Percentiles rank a stretch among this genome's conserved stretches.
phyloP scores from a whole-genome alignment of 306 rosid genomes.

The Prinsepia uniflora region DNA sequence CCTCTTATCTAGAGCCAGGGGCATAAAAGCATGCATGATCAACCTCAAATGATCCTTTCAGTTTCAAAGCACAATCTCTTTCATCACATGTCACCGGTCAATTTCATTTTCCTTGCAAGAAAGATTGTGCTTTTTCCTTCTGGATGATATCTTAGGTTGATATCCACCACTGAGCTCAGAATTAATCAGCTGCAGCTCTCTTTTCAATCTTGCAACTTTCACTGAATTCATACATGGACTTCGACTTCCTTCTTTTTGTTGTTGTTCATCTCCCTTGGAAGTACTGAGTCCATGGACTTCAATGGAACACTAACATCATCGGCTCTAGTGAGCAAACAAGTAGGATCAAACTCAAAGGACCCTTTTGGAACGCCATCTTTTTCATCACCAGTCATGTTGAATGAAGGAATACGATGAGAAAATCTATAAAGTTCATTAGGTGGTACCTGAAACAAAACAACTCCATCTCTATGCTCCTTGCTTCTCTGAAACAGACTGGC shows the following conservation, averaged over 20 bases:
- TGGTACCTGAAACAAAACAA: conserved; percentile 37
- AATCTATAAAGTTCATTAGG: conserved; percentile 62
- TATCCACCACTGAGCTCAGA: conserved; percentile 24
- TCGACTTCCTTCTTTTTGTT: neutral
- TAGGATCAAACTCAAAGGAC: conserved; percentile 86
- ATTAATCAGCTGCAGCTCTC: conserved; percentile 9
- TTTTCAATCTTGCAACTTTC: conserved; percentile 29
- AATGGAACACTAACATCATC: no score
- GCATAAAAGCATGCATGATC: conserved; percentile 57
- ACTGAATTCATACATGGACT: conserved; percentile 27
- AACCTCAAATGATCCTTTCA: conserved; percentile 63
- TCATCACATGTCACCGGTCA: conserved; percentile 70
- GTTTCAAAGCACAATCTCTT: conserved; percentile 53
- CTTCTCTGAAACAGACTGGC: conserved; percentile 62
- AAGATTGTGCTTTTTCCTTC: conserved; percentile 43
- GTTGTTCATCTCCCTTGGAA: no score
- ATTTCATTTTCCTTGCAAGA: conserved; percentile 23
- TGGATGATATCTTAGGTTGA: conserved; percentile 29
- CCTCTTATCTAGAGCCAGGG: neutral
- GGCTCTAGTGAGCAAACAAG: conserved; percentile 44
- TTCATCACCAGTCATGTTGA: conserved; percentile 71
- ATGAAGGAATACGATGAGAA: conserved; percentile 76
- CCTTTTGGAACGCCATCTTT: conserved; percentile 66
- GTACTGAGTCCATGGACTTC: no score
- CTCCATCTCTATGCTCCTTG: conserved; percentile 25